Evolutionary conservation across 2,329 filamentous ascomycete species (phyloP).

Genomic region (Hymenoscyphus fructigenus): DNA sequence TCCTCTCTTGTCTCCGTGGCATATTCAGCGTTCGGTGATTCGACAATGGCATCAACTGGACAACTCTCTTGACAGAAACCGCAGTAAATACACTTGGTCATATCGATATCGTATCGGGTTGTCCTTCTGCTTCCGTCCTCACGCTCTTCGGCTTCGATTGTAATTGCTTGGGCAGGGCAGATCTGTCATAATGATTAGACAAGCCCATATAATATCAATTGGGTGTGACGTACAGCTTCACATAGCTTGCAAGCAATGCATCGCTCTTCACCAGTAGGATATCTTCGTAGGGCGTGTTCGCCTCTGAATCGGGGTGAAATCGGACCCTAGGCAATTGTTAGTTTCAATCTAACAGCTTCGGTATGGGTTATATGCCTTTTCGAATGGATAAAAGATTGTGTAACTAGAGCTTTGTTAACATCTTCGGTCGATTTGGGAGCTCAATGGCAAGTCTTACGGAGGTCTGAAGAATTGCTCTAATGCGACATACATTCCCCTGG

Average conservation of each 20-base stretch:
- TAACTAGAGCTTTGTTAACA: constrained; percentile 59
- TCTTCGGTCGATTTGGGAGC: constrained; percentile 14
- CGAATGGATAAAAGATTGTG: constrained; percentile 98
- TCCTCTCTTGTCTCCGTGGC: constrained; percentile 83
- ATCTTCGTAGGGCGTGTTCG: constrained; percentile 93
- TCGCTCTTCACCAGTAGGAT: constrained; percentile 95
- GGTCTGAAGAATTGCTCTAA: constrained; percentile 98
- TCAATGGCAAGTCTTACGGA: constrained; percentile 66
- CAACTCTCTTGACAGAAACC: constrained; percentile 99
- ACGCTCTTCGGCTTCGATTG: constrained; percentile 97
- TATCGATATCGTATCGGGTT: constrained; percentile 98
- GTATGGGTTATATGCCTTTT: constrained; percentile 63
- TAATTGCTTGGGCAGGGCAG: constrained; percentile 97
- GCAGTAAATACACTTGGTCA: constrained; percentile 99
- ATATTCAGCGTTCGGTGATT: constrained; percentile 72
- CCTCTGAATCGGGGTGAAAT: constrained; percentile 98
- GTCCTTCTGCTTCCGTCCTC: constrained; percentile 93
- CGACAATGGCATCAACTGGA: constrained; percentile 92
- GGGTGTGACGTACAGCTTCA: constrained; percentile 65
- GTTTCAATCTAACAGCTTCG: constrained; percentile 16
- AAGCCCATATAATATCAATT: background rate
- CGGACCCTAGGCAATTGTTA: constrained; percentile 61
- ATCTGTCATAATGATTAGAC: constrained; percentile 50
- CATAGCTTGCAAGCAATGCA: constrained; percentile 99
- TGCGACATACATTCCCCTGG: constrained; percentile 95